Evolutionary conservation across 768 basidiomycete genomes (phyloP).

Genomic region (Lyophyllum decastes): DNA sequence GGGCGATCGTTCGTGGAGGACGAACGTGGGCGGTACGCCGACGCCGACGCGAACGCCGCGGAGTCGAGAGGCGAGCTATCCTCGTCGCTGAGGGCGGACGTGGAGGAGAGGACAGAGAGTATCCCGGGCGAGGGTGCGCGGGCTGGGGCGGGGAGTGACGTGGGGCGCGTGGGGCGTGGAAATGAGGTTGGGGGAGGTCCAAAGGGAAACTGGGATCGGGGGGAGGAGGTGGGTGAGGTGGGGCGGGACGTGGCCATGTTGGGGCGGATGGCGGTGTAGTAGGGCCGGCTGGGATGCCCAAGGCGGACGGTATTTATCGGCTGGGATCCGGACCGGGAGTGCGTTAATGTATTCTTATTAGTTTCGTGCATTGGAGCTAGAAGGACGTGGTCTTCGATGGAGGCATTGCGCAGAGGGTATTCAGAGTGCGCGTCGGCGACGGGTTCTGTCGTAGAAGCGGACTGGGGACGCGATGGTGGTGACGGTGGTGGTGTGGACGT

Average conservation of each 20-base stretch:
- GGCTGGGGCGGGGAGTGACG: constrained; percentile 13
- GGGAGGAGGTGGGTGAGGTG: constrained; percentile 4
- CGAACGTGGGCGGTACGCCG: constrained; percentile 15
- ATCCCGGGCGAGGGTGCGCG: constrained; percentile 18
- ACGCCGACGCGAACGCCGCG: background rate
- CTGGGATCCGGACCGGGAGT: constrained; percentile 24
- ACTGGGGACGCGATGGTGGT: constrained; percentile 23
- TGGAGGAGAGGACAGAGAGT: constrained; percentile 17
- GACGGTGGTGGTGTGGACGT: constrained; percentile 21
- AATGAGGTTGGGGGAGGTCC: background rate
- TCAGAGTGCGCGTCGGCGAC: background rate
- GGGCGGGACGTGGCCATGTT: constrained; percentile 17
- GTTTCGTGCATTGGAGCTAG: background rate
- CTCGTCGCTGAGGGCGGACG: constrained; percentile 10
- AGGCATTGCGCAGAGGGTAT: background rate
- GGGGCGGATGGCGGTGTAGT: constrained; percentile 54
- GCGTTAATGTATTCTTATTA: constrained; percentile 4
- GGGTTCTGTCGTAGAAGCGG: constrained; percentile 17
- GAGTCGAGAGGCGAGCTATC: constrained; percentile 3
- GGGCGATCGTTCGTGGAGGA: background rate
- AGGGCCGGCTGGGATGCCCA: constrained; percentile 54
- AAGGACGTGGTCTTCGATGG: background rate
- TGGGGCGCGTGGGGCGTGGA: constrained; percentile 2
- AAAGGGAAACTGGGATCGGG: constrained; percentile 8
- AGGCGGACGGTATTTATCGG: constrained; percentile 35